phyloP scores from a whole-genome alignment of 108 stramenopile genomes.

The Cyclostephanos invisitatus region DNA sequence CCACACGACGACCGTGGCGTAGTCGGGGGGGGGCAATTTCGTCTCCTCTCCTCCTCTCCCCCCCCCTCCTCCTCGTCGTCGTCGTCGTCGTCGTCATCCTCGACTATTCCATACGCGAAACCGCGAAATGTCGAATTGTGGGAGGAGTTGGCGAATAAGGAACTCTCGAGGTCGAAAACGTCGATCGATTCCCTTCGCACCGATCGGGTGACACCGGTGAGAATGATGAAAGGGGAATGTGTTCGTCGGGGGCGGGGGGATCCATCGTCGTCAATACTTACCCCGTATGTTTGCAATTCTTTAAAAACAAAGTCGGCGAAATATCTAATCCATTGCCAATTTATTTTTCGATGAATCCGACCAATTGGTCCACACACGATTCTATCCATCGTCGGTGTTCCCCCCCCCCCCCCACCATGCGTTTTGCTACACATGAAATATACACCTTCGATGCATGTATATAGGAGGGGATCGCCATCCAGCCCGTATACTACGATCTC shows the following conservation, averaged over 20 bases:
- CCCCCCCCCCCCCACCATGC: too few relatives aligned
- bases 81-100: background rate
- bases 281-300: too few relatives aligned
- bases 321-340: too few relatives aligned
- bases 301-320: too few relatives aligned
- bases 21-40: too few relatives aligned
- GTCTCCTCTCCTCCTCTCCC: background rate
- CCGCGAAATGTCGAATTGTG: constrained; percentile 54
- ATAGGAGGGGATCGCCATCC: constrained; percentile 84
- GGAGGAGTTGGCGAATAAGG: constrained; percentile 72
- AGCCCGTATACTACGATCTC: constrained; percentile 93
- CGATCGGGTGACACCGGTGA: constrained; percentile 66
- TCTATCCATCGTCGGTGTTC: too few relatives aligned
- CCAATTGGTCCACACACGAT: too few relatives aligned
- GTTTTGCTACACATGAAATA: too few relatives aligned
- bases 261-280: too few relatives aligned
- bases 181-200: constrained; percentile 65
- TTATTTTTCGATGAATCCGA: too few relatives aligned
- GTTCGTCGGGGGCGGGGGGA: too few relatives aligned
- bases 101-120: constrained; percentile 20
- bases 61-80: background rate
- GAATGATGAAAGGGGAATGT: background rate
- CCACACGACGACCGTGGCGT: too few relatives aligned
- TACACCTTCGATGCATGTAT: background rate
- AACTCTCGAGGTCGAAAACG: constrained; percentile 58